These are phyloP conservation scores for Aspergillus nomiae DNA, from an alignment of 2,329 filamentous ascomycete genomes.

Conservation along the genomic window DNA sequence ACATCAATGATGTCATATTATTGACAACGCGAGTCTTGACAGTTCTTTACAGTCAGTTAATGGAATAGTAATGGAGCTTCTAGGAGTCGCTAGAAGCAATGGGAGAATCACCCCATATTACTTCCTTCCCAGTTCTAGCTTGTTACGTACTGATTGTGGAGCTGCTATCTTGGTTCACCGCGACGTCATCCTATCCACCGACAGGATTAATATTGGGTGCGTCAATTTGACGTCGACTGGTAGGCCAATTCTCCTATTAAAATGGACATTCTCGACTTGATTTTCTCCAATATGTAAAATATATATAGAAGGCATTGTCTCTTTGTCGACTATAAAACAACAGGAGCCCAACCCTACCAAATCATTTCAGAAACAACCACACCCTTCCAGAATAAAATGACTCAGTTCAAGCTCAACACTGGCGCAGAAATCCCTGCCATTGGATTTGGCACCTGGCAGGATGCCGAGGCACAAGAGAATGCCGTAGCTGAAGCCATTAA, in stretches of 20 bases:
- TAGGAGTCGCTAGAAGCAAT: background rate
- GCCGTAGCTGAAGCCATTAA: conserved; percentile 52
- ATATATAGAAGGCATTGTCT: background rate
- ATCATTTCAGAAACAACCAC: background rate
- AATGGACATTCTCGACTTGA: background rate
- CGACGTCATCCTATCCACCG: conserved; percentile 14
- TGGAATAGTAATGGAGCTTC: background rate
- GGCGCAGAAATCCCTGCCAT: conserved; percentile 51
- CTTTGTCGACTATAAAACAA: background rate
- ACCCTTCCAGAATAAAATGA: conserved; percentile 14
- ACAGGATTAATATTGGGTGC: conserved; percentile 6
- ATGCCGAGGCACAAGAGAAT: conserved; percentile 51
- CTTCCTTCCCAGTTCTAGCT: background rate
- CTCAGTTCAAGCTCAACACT: conserved; percentile 50
- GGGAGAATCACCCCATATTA: background rate
- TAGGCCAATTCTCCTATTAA: background rate
- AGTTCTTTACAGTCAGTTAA: too few relatives aligned
- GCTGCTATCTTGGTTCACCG: conserved; percentile 1
- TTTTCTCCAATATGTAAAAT: background rate
- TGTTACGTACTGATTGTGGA: background rate
- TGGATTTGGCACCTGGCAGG: conserved; percentile 59
- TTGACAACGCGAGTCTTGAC: background rate
- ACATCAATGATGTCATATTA: background rate
- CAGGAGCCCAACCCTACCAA: background rate
- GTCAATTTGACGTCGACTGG: conserved; percentile 25